These are phyloP conservation scores for Albatrellus sp. DNA, from an alignment of 1,284 basidiomycete genomes.

Conservation along the genomic window DNA sequence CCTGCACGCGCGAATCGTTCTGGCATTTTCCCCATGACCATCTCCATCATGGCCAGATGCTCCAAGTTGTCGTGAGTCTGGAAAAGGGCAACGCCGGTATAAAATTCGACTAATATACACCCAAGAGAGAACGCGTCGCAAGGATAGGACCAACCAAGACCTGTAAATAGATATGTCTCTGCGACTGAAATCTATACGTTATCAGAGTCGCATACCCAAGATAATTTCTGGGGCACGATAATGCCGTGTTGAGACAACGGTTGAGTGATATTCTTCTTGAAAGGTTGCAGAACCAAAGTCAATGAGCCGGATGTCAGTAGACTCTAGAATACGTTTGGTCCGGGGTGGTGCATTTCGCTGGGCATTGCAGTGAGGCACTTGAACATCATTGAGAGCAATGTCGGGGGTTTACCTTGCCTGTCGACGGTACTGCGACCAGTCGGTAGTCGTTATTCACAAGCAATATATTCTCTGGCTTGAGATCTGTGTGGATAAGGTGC, in stretches of 20 bases:
- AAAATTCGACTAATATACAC: constrained; percentile 98
- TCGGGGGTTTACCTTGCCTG: constrained; percentile 38
- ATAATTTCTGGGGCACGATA: constrained; percentile 99
- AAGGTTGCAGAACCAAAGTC: constrained; percentile 99
- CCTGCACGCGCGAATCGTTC: constrained; percentile 67
- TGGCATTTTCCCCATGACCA: constrained; percentile 96
- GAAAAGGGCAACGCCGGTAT: constrained; percentile 93
- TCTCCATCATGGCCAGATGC: constrained; percentile 99
- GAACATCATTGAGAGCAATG: neutral
- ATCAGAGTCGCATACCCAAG: constrained; percentile 49
- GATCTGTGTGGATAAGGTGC: constrained; percentile 91
- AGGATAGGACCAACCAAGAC: constrained; percentile 95
- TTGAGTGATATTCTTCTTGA: constrained; percentile 96
- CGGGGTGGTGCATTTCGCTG: constrained; percentile 51
- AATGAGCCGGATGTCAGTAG: constrained; percentile 92
- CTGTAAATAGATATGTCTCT: constrained; percentile 26
- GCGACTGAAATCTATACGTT: constrained; percentile 10
- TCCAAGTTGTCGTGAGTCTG: constrained; percentile 99
- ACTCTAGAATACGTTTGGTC: constrained; percentile 66
- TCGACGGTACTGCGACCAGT: constrained; percentile 39
- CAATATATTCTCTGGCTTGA: constrained; percentile 98
- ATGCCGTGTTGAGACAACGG: constrained; percentile 94
- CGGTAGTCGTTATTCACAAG: constrained; percentile 80
- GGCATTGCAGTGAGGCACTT: neutral
- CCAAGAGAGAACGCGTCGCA: constrained; percentile 98